phyloP scores from a whole-genome alignment of 768 basidiomycete species.

The Tylopilus rubrobrunneus region DNA sequence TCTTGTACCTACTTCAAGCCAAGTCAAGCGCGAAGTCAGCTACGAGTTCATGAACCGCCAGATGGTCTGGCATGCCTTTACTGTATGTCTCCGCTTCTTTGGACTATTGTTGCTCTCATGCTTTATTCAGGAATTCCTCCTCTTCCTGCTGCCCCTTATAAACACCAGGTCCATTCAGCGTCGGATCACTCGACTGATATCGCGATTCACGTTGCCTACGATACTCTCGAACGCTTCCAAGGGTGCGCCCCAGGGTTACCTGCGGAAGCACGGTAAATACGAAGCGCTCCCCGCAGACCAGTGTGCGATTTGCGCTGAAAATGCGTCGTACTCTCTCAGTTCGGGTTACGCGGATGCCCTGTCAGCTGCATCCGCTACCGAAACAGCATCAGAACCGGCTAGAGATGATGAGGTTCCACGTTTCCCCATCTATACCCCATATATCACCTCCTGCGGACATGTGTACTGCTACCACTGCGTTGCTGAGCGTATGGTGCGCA shows the following conservation, averaged over 20 bases:
- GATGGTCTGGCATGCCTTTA: conserved; percentile 99
- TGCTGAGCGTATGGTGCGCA: conserved; percentile 73
- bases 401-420: conserved; percentile 40
- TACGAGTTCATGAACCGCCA: conserved; percentile 99
- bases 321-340: conserved; percentile 59
- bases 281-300: conserved; percentile 65
- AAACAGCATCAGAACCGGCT: conserved; percentile 11
- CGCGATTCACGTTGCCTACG: conserved; percentile 26
- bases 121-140: conserved; percentile 79
- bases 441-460: conserved; percentile 80
- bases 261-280: conserved; percentile 53
- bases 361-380: conserved; percentile 23
- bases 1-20: conserved; percentile 65
- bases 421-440: conserved; percentile 76
- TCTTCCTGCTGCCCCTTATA: conserved; percentile 87
- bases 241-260: conserved; percentile 8
- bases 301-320: conserved; percentile 89
- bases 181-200: conserved; percentile 39
- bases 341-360: conserved; percentile 52
- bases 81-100: conserved; percentile 48
- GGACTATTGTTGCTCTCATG: neutral
- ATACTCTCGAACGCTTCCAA: conserved; percentile 29
- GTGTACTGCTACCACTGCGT: conserved; percentile 94
- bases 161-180: conserved; percentile 64
- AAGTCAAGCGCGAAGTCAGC: conserved; percentile 79